These are phyloP conservation scores for Aureobasidium sp. DNA, from an alignment of 2,329 filamentous ascomycete genomes.

Conservation along the genomic window DNA sequence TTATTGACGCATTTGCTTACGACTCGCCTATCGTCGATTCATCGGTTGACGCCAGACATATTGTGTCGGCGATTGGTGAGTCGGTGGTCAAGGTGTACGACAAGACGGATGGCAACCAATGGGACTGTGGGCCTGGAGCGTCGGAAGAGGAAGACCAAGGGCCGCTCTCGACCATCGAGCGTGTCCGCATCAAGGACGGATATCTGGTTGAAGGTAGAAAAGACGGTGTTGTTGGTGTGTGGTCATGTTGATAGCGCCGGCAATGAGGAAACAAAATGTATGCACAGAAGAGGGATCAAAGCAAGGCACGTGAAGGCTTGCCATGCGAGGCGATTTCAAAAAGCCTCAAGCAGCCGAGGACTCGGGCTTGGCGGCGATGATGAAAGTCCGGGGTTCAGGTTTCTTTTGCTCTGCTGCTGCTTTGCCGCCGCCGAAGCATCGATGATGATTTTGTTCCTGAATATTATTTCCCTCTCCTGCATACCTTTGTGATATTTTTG, in stretches of 20 bases:
- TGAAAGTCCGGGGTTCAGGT: background rate
- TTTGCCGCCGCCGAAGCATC: background rate
- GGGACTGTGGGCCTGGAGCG: conserved; percentile 86
- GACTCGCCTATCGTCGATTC: conserved; percentile 86
- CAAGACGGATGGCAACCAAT: conserved; percentile 89
- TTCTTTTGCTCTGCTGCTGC: background rate
- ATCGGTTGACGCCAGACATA: conserved; percentile 91
- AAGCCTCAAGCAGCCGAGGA: background rate
- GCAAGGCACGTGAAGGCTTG: conserved; percentile 2
- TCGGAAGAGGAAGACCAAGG: conserved; percentile 50
- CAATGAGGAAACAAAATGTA: background rate
- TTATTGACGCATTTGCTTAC: conserved; percentile 93
- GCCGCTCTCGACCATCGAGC: conserved; percentile 54
- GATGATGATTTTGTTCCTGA: conserved; percentile 2
- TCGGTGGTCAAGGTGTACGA: conserved; percentile 97
- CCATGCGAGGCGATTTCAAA: background rate
- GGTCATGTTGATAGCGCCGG: conserved; percentile 55
- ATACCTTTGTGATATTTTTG: background rate
- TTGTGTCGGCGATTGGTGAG: conserved; percentile 83
- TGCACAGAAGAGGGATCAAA: background rate
- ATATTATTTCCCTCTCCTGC: background rate
- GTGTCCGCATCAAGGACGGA: conserved; percentile 83
- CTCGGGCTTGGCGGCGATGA: background rate
- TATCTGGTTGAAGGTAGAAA: conserved; percentile 85
- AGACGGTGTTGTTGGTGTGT: conserved; percentile 83